phyloP scores from a whole-genome alignment of 2,329 filamentous ascomycete genomes.

The Trichoderma simmonsii region DNA sequence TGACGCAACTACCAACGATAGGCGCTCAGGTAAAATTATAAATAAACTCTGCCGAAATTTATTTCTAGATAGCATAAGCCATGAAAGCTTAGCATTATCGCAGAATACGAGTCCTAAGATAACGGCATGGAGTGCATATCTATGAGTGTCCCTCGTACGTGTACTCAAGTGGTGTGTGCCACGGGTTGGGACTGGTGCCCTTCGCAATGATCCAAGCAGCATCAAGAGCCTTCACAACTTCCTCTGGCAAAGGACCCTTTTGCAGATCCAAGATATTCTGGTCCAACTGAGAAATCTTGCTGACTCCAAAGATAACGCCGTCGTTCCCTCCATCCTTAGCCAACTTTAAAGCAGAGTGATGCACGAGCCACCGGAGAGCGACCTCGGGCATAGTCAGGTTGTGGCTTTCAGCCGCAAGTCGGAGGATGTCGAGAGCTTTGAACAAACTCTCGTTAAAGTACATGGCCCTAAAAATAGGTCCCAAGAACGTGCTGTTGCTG shows the following conservation, averaged over 20 bases:
- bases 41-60: neutral
- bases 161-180: constrained; percentile 5
- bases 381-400: constrained; percentile 63
- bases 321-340: constrained; percentile 41
- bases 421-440: constrained; percentile 60
- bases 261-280: constrained; percentile 49
- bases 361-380: constrained; percentile 64
- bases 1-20: neutral
- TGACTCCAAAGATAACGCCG: constrained; percentile 51
- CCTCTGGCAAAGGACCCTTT: constrained; percentile 66
- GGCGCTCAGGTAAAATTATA: neutral
- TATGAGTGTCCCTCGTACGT: constrained; percentile 13
- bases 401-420: constrained; percentile 61
- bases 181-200: constrained; percentile 8
- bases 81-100: neutral
- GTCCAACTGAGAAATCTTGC: constrained; percentile 46
- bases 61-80: neutral
- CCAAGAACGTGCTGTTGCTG: neutral
- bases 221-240: constrained; percentile 51
- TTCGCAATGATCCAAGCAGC: constrained; percentile 7
- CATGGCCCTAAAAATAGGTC: neutral
- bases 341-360: constrained; percentile 54
- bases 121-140: no score
- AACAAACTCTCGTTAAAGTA: constrained; percentile 62
- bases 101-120: neutral